Percentiles rank a stretch among this genome's conserved stretches.
These are phyloP conservation scores for Gentiana macrophylla DNA, from an alignment of 257 asterid genomes.

Conservation along the genomic window DNA sequence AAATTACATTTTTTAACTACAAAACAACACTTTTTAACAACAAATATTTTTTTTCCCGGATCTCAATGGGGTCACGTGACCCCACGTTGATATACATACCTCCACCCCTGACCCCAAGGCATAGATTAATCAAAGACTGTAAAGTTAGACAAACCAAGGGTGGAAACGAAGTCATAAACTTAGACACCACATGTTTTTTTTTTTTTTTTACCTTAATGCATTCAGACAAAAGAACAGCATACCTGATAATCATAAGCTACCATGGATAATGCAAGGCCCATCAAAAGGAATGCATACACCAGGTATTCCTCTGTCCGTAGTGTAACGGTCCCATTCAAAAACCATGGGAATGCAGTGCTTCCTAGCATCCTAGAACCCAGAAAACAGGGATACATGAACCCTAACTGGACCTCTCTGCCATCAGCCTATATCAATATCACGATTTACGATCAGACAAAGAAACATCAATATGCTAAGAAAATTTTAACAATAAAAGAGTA, in stretches of 20 bases:
- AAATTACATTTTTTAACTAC: too few species aligned
- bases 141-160: too few species aligned
- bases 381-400: conserved; percentile 81
- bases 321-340: conserved; percentile 44
- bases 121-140: too few species aligned
- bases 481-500: too few species aligned
- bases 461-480: not conserved
- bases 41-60: too few species aligned
- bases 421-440: conserved; percentile 57
- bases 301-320: conserved; percentile 70
- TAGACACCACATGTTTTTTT: too few species aligned
- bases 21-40: too few species aligned
- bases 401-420: conserved; percentile 77
- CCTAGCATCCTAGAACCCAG: conserved; percentile 96
- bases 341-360: conserved; percentile 79
- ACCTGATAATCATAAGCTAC: conserved; percentile 96
- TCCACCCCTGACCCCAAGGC: not conserved
- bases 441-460: conserved; percentile 7
- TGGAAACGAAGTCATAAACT: too few species aligned
- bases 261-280: conserved; percentile 55
- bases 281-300: conserved; percentile 31
- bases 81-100: too few species aligned
- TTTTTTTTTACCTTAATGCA: not conserved
- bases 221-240: conserved; percentile 9
- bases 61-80: too few species aligned